These are phyloP conservation scores for Adansonia rubrostipa DNA, from an alignment of 441 rosid genomes.

Conservation along the genomic window DNA sequence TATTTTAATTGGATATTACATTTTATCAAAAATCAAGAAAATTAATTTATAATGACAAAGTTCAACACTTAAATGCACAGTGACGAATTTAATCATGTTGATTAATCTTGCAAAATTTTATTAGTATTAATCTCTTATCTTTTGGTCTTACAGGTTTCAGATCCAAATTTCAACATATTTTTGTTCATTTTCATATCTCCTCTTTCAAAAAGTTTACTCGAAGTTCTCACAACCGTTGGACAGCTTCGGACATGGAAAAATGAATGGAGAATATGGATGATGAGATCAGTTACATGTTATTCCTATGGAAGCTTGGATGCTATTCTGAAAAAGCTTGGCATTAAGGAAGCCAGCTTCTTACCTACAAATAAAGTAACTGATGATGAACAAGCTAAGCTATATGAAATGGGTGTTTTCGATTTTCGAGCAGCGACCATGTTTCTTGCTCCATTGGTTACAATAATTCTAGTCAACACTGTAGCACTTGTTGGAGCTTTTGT, in stretches of 20 bases:
- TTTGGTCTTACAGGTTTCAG: conserved; percentile 33
- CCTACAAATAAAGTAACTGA: conserved; percentile 42
- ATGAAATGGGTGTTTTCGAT: conserved; percentile 43
- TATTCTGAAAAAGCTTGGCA: conserved; percentile 31
- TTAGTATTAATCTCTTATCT: not conserved
- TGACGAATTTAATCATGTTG: not conserved
- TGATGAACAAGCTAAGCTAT: conserved; percentile 31
- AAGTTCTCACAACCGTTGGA: conserved; percentile 33
- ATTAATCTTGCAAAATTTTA: not conserved
- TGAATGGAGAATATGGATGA: conserved; percentile 53
- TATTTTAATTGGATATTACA: too few relatives aligned
- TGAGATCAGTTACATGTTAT: conserved; percentile 32
- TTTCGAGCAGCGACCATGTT: conserved; percentile 39
- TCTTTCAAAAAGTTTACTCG: conserved; percentile 29
- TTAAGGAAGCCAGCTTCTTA: conserved; percentile 42
- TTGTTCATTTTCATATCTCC: conserved; percentile 36
- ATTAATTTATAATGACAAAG: too few relatives aligned
- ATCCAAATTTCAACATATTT: conserved; percentile 29
- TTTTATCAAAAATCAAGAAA: too few relatives aligned
- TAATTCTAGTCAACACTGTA: conserved; percentile 36
- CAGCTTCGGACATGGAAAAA: conserved; percentile 29
- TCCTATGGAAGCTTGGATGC: conserved; percentile 42
- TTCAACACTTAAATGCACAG: too few relatives aligned
- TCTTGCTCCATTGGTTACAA: conserved; percentile 38
- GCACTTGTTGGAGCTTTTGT: conserved; percentile 31